Conservation (phyloP, 2,329 filamentous ascomycete genomes). For the Trichoderma atrobrunneum region DNA sequence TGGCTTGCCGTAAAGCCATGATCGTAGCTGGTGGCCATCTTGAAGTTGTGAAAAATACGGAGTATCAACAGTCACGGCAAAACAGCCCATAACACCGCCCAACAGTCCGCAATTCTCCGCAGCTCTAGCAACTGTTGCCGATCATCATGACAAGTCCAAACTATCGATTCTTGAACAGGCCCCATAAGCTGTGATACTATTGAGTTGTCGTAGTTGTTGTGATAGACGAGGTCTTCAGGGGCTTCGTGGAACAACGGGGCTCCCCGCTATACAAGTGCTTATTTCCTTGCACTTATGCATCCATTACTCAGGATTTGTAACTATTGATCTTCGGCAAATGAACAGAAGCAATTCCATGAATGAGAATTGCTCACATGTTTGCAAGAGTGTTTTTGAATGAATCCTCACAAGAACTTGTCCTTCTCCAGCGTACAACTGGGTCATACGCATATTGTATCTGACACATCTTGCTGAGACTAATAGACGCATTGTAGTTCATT, state of each 20-base stretch:
- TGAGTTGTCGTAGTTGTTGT: background rate
- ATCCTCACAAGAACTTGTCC: background rate
- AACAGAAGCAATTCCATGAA: background rate
- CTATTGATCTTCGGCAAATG: background rate
- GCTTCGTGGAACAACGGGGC: background rate
- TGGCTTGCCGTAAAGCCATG: background rate
- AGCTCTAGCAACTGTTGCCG: no score
- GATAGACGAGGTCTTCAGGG: background rate
- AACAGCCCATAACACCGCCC: background rate
- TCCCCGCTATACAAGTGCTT: background rate
- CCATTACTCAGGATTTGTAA: constrained; percentile 1
- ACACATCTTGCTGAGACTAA: background rate
- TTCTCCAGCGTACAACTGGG: background rate
- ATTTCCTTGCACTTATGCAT: background rate
- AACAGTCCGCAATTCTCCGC: background rate
- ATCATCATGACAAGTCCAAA: background rate
- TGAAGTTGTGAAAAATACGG: background rate
- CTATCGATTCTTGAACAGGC: background rate
- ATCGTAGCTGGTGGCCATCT: background rate
- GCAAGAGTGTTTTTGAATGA: background rate
- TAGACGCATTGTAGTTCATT: background rate
- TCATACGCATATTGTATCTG: background rate
- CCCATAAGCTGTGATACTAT: background rate
- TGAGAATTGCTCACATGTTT: background rate
- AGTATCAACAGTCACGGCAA: background rate